Evolutionary conservation across 1,284 basidiomycete genomes (phyloP), one percentile per base, ranked within the genome.

Genomic region (Cryptococcus deneoformans): DNA sequence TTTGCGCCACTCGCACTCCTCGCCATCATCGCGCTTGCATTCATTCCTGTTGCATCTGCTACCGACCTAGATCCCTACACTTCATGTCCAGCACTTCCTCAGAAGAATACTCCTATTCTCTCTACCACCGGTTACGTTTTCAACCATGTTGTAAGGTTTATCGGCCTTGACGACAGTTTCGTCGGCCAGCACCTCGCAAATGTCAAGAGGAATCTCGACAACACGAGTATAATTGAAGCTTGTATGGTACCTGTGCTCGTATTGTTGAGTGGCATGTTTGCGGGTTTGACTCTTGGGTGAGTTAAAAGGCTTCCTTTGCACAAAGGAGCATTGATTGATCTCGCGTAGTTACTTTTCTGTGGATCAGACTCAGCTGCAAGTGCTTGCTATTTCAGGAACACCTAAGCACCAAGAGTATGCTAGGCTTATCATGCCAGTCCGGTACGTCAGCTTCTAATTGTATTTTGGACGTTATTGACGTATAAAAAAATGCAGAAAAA

Each of bases 301-400:
- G 70, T 66, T 12, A 8, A 48, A 14, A 3, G 20, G 14, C 6
- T 16, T 29, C 8, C 47, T 48, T n/a, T n/a, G 46, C 5, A n/a
- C 24, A 29, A 34, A 47, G 46, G 20, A 47, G 6, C 6, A 29
- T 34, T 29, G 16, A 34, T 1, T 14, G 24, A 34, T 6, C 46
- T 45, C 9, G 90, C 89, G 90, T 52, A 92, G 92, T 9, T 94
- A 94, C 76, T 93, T 95, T 89, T 90, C 88, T 67, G 82, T 95
- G 67, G 92, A 94, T 77, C 89, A 90, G 77, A 95, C 92, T 20
- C 91, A 94, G 80, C 82, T 95, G 42, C 87, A 89, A 69, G 92
- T 95, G 2, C 80, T 95, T 10, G 85, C 87, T 61, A 86, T 91
- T 56, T 89, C 88, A 57, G 92, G 92, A 24, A 89, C 88, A 16